Percentiles rank a stretch among this genome's conserved stretches.
phyloP scores from a whole-genome alignment of 2,329 filamentous ascomycete genomes.

The Aureobasidium mangrovei region DNA sequence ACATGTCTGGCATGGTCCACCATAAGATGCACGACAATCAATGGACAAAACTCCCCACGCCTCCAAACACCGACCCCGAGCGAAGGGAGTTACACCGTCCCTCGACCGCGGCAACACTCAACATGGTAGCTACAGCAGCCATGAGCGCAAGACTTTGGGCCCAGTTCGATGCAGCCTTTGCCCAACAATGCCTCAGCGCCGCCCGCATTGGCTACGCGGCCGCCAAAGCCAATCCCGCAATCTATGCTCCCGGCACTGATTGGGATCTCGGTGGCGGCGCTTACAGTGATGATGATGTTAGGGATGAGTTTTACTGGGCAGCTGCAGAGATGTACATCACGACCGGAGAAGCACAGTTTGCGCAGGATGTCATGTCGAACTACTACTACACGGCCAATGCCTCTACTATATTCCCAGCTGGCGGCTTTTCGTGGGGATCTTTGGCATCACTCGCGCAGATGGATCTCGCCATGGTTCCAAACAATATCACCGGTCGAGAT shows the following conservation, averaged over 20 bases:
- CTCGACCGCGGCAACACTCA: slow-evolving; percentile 15
- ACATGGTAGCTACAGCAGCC: slow-evolving; percentile 14
- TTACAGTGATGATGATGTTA: slow-evolving; percentile 15
- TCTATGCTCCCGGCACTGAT: slow-evolving; percentile 15
- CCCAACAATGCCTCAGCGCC: slow-evolving; percentile 10
- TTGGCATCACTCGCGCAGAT: slow-evolving; percentile 12
- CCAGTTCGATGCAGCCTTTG: slow-evolving; percentile 8
- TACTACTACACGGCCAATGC: slow-evolving; percentile 13
- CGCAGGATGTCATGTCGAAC: slow-evolving; percentile 12
- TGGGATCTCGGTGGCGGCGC: slow-evolving; percentile 17
- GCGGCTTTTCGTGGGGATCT: slow-evolving; percentile 10
- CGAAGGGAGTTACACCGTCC: slow-evolving; percentile 15
- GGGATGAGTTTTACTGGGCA: slow-evolving; percentile 16
- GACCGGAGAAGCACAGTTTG: slow-evolving; percentile 12
- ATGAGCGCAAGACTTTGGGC: slow-evolving; percentile 14
- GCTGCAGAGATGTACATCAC: slow-evolving; percentile 16
- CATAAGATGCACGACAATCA: slow-evolving; percentile 16
- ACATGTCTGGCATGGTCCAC: slow-evolving; percentile 13
- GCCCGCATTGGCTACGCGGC: slow-evolving; percentile 13
- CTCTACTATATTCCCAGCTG: slow-evolving; percentile 9
- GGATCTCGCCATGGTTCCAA: slow-evolving; percentile 13
- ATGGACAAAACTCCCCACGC: slow-evolving; percentile 14
- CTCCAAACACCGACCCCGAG: slow-evolving; percentile 10
- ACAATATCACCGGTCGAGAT: slow-evolving; percentile 11
- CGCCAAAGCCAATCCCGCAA: slow-evolving; percentile 9